Evolutionary conservation across 2,329 filamentous ascomycete genomes (phyloP), one percentile per base, ranked within the genome.

Genomic region (Sclerotinia minor): DNA sequence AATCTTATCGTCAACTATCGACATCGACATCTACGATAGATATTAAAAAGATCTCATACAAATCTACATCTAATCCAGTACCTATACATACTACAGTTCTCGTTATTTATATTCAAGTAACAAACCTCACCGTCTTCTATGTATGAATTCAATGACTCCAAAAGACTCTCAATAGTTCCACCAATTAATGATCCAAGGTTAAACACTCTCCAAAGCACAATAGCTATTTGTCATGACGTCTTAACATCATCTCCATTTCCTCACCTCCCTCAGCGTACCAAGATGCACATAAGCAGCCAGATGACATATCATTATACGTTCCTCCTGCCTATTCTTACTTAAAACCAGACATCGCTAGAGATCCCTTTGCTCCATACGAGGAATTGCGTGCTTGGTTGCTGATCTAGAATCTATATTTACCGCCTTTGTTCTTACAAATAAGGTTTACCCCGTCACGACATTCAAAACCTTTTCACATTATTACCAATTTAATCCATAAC

Each of bases 401-500:
- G 29, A 61, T 49, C 15, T 8, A 35, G n/a, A 24, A 35, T 49
- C 58, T 35, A 49, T 17, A 49, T 60, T 35, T 60, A 35, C 44
- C 26, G 21, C 59, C 59, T 61, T 61, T 61, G 45, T 52, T 50
- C 29, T 38, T 26, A 38, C 45, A 35, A 50, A 49, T 15, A 50
- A 50, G 58, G 58, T 38, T 38, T 49, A 65, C 52, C 26, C 47
- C 53, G 13, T 32, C 38, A 59, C 38, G 38, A 45, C 21, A 38
- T 60, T 24, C 55, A 19, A 19, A 29, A 21, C 38, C 41, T 17
- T 60, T 44, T 24, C 19, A 49, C 58, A 9, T 61, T 60, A 60
- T 60, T 60, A 60, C 58, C 58, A 60, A 60, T 60, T 60, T 49
- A 44, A 35, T 15, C 58, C 58, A 49, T 49, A 32, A 60, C 58